Base-by-base conservation (phyloP, 176 grass and related monocot genomes). In the Puya raimondii region DNA sequence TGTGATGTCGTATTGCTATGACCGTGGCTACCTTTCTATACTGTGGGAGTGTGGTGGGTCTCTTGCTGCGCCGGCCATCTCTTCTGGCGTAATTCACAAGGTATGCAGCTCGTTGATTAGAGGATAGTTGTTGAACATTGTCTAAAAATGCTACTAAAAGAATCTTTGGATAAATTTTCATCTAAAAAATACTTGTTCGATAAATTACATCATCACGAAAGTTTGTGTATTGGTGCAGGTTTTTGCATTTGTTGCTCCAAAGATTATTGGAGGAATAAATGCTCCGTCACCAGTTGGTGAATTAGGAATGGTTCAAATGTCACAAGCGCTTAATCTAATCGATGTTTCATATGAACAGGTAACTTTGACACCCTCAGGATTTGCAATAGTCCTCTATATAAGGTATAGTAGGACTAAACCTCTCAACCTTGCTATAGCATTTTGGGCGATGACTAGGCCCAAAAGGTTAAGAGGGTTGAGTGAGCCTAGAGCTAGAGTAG, bases 11-110 rank as follows among this genome's bases (percentile, higher is more conserved):
- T 97, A 92, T 83, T 97, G 89, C 53, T 90, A 90, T 67, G 89
- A 97, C 42, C 89, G 93, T 77, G 86, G 89, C 17, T 97, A 90
- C 72, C 88, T 97, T 58, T 92, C 89, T 9, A 51, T 97, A 65
- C 74, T 97, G 76, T 97, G 93, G 93, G 93, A 97, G 72, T 97
- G 93, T 49, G 93, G 93, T 83, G 93, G 93, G 12, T 80, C 74
- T 25, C 77, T 97, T 56, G 66, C 93, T 54, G 89, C 93, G 63
- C 80, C 89, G 79, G 89, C 89, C 80, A 92, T 97, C 83, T 90
- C 86, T 49, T 63, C 86, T 25, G 88, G 93, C 66, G 80, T 97
- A 78, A 97, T 97, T 71, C 89, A 97, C 59, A 97, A 92, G 93
- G 93, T 90, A 63, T 49, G n/a, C 67, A 59, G 54, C 15, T 6